A percentile compares a stretch with the other conserved stretches of the same genome.
phyloP scores from a whole-genome alignment of 495 filamentous ascomycete genomes.

The Zalerion maritima region DNA sequence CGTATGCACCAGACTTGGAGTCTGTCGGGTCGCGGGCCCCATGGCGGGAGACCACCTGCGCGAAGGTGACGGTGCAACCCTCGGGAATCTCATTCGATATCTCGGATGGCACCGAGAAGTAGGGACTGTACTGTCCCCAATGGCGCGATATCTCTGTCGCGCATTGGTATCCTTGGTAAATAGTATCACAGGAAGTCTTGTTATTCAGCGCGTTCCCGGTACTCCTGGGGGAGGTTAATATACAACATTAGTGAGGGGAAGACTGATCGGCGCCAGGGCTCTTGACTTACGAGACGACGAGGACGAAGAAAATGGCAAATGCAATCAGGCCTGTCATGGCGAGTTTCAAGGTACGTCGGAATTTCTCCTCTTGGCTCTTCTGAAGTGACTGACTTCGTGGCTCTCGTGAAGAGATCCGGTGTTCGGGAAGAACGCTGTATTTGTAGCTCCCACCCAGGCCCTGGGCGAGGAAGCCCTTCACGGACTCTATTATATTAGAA shows the following conservation, averaged over 20 bases:
- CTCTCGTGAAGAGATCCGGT: too few species aligned
- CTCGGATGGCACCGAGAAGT: conserved; percentile 53
- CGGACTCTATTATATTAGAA: not conserved
- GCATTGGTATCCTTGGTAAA: conserved; percentile 50
- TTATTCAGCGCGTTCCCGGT: conserved; percentile 12
- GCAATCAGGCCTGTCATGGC: conserved; percentile 2
- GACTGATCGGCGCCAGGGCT: conserved; percentile 3
- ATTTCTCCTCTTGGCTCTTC: conserved; percentile 1
- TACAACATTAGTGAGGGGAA: not conserved
- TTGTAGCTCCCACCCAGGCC: conserved; percentile 7
- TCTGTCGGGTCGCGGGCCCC: conserved; percentile 68
- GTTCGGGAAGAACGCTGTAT: conserved; percentile 14
- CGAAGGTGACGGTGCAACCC: conserved; percentile 59
- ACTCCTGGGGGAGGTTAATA: conserved; percentile 7
- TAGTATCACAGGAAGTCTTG: conserved; percentile 37
- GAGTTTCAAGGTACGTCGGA: conserved; percentile 1
- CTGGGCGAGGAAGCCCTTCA: conserved; percentile 8
- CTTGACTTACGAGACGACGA: conserved; percentile 2
- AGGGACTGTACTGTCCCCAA: conserved; percentile 84
- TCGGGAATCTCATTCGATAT: conserved; percentile 41
- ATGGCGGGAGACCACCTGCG: conserved; percentile 65
- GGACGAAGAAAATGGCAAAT: conserved; percentile 4
- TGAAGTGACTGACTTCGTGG: too few species aligned
- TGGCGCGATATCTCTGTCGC: conserved; percentile 42
- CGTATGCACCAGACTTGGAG: conserved; percentile 44